phyloP scores from a whole-genome alignment of 495 filamentous ascomycete genomes.

The Hypoxylon perforatum region DNA sequence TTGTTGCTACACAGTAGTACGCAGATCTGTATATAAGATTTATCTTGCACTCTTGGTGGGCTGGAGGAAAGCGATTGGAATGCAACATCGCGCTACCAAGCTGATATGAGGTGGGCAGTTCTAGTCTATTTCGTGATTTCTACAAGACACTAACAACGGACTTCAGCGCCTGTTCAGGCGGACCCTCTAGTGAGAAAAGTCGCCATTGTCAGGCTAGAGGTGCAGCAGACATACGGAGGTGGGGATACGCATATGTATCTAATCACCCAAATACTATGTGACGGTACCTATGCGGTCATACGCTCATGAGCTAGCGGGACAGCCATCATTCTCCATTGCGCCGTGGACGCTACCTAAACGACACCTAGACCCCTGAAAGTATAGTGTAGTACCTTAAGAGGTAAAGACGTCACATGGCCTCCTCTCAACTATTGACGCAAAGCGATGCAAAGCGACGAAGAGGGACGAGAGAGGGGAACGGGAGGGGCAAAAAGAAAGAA shows the following conservation, averaged over 20 bases:
- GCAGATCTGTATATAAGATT: not conserved
- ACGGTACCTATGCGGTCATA: constrained; percentile 15
- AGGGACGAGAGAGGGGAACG: constrained; percentile 4
- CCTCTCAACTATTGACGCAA: constrained; percentile 1
- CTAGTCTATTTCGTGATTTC: constrained; percentile 21
- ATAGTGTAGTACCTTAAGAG: not conserved
- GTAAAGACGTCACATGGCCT: constrained; percentile 35
- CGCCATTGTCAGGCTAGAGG: not conserved
- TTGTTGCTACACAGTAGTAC: constrained; percentile 1
- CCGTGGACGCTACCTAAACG: too few species aligned
- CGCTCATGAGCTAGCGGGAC: not conserved
- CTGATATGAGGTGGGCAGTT: constrained; percentile 12
- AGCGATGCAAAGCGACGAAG: not conserved
- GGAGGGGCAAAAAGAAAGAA: constrained; percentile 23
- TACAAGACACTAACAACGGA: not conserved
- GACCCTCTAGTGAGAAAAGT: not conserved
- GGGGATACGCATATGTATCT: not conserved
- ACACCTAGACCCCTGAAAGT: too few species aligned
- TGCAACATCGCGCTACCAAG: constrained; percentile 8
- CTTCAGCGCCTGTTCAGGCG: constrained; percentile 1
- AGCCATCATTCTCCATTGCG: not conserved
- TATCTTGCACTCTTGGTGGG: not conserved
- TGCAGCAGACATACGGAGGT: not conserved
- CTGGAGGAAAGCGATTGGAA: constrained; percentile 5
- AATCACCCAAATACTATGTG: constrained; percentile 6